phyloP scores from a whole-genome alignment of 306 rosid species.

The Boehmeria nivea region DNA sequence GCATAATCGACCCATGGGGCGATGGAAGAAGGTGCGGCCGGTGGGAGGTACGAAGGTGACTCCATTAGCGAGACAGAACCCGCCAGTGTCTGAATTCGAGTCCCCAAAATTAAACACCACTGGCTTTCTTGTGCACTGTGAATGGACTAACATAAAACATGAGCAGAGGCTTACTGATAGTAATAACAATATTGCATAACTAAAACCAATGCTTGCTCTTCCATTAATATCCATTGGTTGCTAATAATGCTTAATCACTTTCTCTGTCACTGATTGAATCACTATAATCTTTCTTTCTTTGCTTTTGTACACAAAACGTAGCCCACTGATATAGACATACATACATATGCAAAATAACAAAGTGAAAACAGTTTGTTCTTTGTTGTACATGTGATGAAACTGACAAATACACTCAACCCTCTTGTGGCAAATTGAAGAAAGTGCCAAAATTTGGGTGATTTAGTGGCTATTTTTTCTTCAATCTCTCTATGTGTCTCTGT shows the following conservation, averaged over 20 bases:
- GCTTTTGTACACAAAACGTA: too few species aligned
- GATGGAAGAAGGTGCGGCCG: conserved; percentile 21
- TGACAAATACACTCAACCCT: neutral
- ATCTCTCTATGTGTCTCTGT: too few species aligned
- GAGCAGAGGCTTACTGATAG: neutral
- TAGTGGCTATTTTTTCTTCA: neutral
- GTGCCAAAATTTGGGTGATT: neutral
- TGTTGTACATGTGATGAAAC: neutral
- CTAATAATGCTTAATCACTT: too few species aligned
- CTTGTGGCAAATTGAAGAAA: neutral
- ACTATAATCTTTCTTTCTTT: too few species aligned
- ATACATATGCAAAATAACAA: too few species aligned
- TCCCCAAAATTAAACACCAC: conserved; percentile 36
- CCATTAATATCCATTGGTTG: too few species aligned
- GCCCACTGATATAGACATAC: too few species aligned
- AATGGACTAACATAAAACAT: neutral
- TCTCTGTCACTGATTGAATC: too few species aligned
- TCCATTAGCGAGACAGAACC: conserved; percentile 17
- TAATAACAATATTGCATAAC: too few species aligned
- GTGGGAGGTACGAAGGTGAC: conserved; percentile 22
- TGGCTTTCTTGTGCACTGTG: conserved; percentile 14
- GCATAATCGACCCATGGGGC: conserved; percentile 17
- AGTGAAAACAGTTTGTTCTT: neutral
- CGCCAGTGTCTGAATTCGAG: conserved; percentile 40
- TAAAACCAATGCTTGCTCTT: too few species aligned